Evolutionary conservation across 2,329 filamentous ascomycete species (phyloP), one percentile per base, ranked within the genome.

Genomic region (Parascedosporium putredinis): DNA sequence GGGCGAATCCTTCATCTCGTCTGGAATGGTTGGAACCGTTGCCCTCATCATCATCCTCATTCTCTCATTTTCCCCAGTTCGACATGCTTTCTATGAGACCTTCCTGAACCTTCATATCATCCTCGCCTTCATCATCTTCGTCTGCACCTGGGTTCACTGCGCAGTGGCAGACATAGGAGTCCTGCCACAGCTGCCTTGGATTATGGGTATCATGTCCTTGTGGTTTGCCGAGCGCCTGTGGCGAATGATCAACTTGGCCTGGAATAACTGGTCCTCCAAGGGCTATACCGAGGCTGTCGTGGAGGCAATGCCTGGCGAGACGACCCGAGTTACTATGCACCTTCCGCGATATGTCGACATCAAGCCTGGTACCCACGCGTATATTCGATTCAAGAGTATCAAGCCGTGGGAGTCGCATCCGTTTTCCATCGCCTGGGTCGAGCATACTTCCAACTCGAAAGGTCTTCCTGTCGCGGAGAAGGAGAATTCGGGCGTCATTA

Each of bases 21-120:
- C 79, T 33, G 84, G 84, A 40, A 74, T 79, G 59, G 68, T 83
- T 23, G 83, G 75, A 43, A 76, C 71, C 2, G 63, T 78, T 45
- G 74, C 78, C 33, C 77, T 95, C 61, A 58, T 78, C 36, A 62
- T 86, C 42, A 72, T 97, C 43, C 60, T 86, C 49, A 59, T 95
- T 47, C 71, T 84, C 24, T 84, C 88, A 8, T 70, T 86, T 49
- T 91, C 88, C 2, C 84, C 89, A 0, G 62, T 98, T 47, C 83
- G 93, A 53, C 91, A 96, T 65, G 89, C 90, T 34, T 96, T 95
- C 64, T 98, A 98, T 70, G 93, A 98, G 69, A 94, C 88, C 1
- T 98, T 98, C 69, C 76, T 97, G 58, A 88, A 86, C 62, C 67
- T 84, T 25, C 93, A 97, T 68, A 89, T 95, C 57, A 64, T 86